These are phyloP conservation scores for Fusarium sp. DNA, from an alignment of 2,329 filamentous ascomycete genomes.

Conservation along the genomic window DNA sequence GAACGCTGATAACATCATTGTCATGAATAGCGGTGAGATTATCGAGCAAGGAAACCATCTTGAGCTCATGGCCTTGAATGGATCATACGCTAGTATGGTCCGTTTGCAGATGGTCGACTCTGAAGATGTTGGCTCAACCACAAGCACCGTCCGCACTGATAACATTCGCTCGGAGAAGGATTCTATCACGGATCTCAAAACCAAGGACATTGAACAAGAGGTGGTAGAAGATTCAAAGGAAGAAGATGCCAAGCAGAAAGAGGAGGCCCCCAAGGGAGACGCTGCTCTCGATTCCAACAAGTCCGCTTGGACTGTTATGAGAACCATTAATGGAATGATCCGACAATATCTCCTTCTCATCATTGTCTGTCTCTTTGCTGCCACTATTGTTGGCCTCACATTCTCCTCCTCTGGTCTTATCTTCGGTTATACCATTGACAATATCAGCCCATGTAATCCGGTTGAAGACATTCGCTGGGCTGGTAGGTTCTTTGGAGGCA, in stretches of 20 bases:
- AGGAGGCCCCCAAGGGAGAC: constrained; percentile 44
- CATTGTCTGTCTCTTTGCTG: constrained; percentile 51
- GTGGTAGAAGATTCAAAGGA: constrained; percentile 52
- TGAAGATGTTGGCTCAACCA: constrained; percentile 42
- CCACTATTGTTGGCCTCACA: constrained; percentile 63
- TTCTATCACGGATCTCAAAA: constrained; percentile 47
- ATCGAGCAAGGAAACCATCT: constrained; percentile 71
- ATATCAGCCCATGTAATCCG: constrained; percentile 57
- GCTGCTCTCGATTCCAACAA: constrained; percentile 52
- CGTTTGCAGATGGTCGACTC: constrained; percentile 51
- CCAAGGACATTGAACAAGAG: constrained; percentile 45
- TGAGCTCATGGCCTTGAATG: constrained; percentile 60
- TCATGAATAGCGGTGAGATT: constrained; percentile 66
- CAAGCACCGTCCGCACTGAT: constrained; percentile 51
- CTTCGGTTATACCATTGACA: constrained; percentile 52
- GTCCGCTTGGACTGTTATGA: constrained; percentile 50
- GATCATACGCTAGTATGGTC: constrained; percentile 63
- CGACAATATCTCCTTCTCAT: constrained; percentile 52
- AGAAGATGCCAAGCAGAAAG: constrained; percentile 43
- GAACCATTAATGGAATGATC: constrained; percentile 48
- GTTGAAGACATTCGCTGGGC: constrained; percentile 47
- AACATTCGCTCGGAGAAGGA: constrained; percentile 50
- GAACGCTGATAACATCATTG: constrained; percentile 72
- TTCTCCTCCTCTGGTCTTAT: constrained; percentile 63
- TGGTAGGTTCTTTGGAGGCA: constrained; percentile 60